A percentile compares a stretch with the other conserved stretches of the same genome.
Conservation (phyloP, 2,329 filamentous ascomycete genomes). For the Botrytis cinerea region DNA sequence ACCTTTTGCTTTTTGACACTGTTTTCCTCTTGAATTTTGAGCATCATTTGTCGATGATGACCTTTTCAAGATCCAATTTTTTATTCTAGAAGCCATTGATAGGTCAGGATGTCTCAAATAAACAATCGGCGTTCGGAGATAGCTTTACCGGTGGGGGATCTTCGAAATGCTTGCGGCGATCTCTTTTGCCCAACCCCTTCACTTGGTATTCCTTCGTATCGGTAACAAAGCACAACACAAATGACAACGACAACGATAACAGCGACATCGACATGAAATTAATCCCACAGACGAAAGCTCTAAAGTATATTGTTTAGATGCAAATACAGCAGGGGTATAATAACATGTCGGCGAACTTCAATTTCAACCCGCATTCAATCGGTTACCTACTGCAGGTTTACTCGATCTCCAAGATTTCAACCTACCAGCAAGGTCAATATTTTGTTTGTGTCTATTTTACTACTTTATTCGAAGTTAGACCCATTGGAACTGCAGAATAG, state of each 20-base stretch:
- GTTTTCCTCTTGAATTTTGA: neutral
- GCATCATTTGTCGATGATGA: neutral
- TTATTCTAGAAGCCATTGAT: neutral
- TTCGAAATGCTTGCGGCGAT: constrained; percentile 4
- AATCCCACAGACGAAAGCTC: neutral
- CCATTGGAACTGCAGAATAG: neutral
- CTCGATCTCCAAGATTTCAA: neutral
- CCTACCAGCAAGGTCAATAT: neutral
- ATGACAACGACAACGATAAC: neutral
- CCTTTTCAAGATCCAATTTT: neutral
- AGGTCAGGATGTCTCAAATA: neutral
- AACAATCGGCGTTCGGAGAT: constrained; percentile 5
- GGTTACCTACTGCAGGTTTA: neutral
- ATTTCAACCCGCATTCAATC: neutral
- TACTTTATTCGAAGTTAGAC: neutral
- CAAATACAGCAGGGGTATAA: neutral
- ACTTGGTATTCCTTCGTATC: neutral
- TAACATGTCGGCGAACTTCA: neutral
- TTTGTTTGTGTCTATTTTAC: neutral
- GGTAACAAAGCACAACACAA: neutral
- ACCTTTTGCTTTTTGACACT: neutral
- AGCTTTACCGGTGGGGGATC: constrained; percentile 7
- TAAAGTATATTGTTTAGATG: neutral
- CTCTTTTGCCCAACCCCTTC: neutral
- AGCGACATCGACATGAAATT: neutral